phyloP scores from a whole-genome alignment of 495 filamentous ascomycete species.

The Lophiotrema nucula region DNA sequence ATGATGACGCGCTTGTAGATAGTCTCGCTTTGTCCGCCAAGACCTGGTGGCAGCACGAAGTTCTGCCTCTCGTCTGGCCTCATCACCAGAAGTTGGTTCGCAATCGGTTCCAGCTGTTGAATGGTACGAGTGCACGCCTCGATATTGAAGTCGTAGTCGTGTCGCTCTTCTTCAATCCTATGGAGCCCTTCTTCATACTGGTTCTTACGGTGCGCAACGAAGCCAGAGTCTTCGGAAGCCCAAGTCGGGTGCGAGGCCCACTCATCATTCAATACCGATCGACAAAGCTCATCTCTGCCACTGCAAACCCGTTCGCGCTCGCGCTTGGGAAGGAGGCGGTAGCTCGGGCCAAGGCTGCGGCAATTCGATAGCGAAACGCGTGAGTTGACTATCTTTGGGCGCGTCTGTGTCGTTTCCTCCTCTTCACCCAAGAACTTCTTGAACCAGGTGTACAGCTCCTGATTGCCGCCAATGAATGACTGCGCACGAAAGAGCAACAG shows the following conservation, averaged over 20 bases:
- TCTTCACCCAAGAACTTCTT: slow-evolving; percentile 71
- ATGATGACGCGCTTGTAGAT: slow-evolving; percentile 96
- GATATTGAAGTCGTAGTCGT: slow-evolving; percentile 98
- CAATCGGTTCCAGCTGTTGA: slow-evolving; percentile 90
- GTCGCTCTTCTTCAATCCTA: slow-evolving; percentile 94
- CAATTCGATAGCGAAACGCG: slow-evolving; percentile 89
- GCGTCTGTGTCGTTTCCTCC: slow-evolving; percentile 73
- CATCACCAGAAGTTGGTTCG: slow-evolving; percentile 79
- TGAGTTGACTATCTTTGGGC: slow-evolving; percentile 66
- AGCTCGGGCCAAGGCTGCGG: slow-evolving; percentile 88
- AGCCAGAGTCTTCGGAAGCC: slow-evolving; percentile 97
- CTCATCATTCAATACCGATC: slow-evolving; percentile 88
- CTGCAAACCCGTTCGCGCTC: slow-evolving; percentile 85
- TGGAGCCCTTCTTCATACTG: slow-evolving; percentile 88
- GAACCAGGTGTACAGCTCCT: slow-evolving; percentile 83
- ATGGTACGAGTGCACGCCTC: slow-evolving; percentile 91
- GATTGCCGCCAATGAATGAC: slow-evolving; percentile 82
- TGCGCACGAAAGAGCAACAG: slow-evolving; percentile 76
- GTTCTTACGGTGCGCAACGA: slow-evolving; percentile 97
- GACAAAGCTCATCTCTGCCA: slow-evolving; percentile 90
- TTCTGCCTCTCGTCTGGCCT: slow-evolving; percentile 63
- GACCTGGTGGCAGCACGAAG: slow-evolving; percentile 74
- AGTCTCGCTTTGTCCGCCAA: slow-evolving; percentile 90
- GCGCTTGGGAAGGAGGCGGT: slow-evolving; percentile 83
- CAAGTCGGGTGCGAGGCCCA: slow-evolving; percentile 99